A percentile compares a stretch with the other conserved stretches of the same genome.
These are phyloP conservation scores for Turnera subulata DNA, from an alignment of 345 rosid species.

Conservation along the genomic window DNA sequence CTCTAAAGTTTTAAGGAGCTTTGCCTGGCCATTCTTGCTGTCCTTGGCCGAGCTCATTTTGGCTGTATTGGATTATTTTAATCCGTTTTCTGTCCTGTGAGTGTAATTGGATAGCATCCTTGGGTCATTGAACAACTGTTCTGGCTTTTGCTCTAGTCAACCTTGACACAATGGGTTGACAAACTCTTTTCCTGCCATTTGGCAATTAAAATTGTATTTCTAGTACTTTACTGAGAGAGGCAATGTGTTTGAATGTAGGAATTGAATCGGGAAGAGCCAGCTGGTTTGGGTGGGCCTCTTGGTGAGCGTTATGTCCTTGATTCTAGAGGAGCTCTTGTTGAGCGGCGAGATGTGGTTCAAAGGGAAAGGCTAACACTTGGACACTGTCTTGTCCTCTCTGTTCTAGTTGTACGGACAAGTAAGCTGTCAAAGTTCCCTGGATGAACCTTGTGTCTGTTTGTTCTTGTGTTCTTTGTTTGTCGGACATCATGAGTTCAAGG, in stretches of 20 bases:
- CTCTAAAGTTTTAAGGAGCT: too few species aligned
- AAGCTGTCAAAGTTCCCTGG: constrained; percentile 21
- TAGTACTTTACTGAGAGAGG: neutral
- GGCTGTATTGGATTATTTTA: too few species aligned
- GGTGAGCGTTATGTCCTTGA: constrained; percentile 75
- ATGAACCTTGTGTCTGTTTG: neutral
- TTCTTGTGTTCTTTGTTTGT: neutral
- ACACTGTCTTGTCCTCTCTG: constrained; percentile 89
- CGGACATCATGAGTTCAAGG: too few species aligned
- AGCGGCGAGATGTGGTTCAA: constrained; percentile 74
- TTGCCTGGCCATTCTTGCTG: too few species aligned
- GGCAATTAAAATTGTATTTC: neutral
- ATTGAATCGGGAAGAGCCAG: constrained; percentile 90
- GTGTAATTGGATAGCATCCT: too few species aligned
- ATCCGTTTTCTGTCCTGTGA: too few species aligned
- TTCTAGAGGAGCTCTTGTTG: constrained; percentile 88
- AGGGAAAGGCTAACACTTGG: constrained; percentile 84
- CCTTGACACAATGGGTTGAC: too few species aligned
- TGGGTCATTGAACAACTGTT: too few species aligned
- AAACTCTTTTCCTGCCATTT: neutral
- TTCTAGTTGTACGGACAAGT: constrained; percentile 78
- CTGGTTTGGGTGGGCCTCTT: constrained; percentile 85
- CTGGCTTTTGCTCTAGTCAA: too few species aligned
- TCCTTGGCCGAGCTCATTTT: too few species aligned
- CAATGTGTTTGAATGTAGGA: constrained; percentile 43